phyloP scores from a whole-genome alignment of 208 protist species.

The Crithidia expoeki region DNA sequence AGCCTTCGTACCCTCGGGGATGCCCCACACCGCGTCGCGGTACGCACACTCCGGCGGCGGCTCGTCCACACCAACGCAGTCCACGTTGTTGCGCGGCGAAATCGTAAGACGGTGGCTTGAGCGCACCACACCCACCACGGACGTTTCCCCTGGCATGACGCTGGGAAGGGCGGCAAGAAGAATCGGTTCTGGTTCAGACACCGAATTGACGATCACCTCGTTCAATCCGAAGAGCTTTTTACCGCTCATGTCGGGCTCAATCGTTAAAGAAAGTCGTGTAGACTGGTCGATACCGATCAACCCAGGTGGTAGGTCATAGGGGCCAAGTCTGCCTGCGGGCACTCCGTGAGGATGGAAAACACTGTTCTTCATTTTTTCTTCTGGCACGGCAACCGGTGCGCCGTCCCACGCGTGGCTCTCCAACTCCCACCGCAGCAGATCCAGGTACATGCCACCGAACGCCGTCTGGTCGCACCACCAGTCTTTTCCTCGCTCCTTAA shows the following conservation, averaged over 20 bases:
- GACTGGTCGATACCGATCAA: not conserved
- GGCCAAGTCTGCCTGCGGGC: not conserved
- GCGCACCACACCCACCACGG: not conserved
- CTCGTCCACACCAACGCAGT: not conserved
- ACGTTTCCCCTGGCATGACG: not conserved
- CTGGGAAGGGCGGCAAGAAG: not conserved
- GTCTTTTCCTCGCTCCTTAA: not conserved
- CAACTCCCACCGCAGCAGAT: slow-evolving; percentile 1
- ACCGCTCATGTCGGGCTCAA: not conserved
- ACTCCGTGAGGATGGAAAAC: too few species aligned
- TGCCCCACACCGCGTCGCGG: slow-evolving; percentile 4
- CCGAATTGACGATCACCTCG: not conserved
- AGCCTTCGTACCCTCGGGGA: not conserved
- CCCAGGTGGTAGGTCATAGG: not conserved
- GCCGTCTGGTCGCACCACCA: slow-evolving; percentile 10
- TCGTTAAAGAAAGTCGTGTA: not conserved
- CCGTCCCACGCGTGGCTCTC: slow-evolving; percentile 7
- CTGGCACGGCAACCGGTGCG: not conserved
- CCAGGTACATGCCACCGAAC: not conserved
- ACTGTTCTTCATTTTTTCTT: too few species aligned
- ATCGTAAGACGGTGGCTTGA: slow-evolving; percentile 4
- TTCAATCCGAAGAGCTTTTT: not conserved
- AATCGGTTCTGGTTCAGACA: not conserved
- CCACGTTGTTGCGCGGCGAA: not conserved
- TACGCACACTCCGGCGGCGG: not conserved